These are phyloP conservation scores for Podaxis sp. DNA, from an alignment of 768 basidiomycete species.

Conservation along the genomic window DNA sequence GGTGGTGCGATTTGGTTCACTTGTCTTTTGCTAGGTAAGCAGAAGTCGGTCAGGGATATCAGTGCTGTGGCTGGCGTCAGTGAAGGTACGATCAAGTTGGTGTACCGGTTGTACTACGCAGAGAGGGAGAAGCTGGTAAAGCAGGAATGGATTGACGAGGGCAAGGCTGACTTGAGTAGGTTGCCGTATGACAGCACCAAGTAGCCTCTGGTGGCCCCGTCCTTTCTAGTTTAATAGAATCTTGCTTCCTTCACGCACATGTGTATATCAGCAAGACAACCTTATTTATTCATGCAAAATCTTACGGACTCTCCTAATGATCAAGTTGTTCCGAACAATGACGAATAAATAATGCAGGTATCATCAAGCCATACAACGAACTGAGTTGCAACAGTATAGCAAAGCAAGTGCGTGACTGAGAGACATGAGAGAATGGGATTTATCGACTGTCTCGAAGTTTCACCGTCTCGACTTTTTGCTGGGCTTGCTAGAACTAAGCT, in stretches of 20 bases:
- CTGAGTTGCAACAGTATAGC: neutral
- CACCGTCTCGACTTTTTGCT: slow-evolving; percentile 7
- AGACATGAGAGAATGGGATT: neutral
- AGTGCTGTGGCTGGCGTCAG: slow-evolving; percentile 90
- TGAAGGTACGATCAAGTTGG: slow-evolving; percentile 92
- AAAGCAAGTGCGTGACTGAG: neutral
- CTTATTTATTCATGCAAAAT: neutral
- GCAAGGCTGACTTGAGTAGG: slow-evolving; percentile 57
- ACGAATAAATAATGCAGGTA: neutral
- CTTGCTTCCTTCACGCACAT: neutral
- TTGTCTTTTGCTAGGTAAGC: slow-evolving; percentile 73
- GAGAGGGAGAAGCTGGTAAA: slow-evolving; percentile 80
- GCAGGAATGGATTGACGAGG: slow-evolving; percentile 82
- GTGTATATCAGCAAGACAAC: neutral
- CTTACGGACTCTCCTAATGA: neutral
- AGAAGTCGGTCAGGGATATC: slow-evolving; percentile 81
- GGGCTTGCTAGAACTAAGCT: neutral
- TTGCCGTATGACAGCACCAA: slow-evolving; percentile 40
- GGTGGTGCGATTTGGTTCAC: slow-evolving; percentile 95
- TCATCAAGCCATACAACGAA: neutral
- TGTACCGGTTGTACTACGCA: slow-evolving; percentile 75
- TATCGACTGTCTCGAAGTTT: neutral
- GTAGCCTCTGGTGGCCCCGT: slow-evolving; percentile 23
- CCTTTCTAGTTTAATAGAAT: slow-evolving; percentile 14
- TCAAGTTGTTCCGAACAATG: neutral